These are phyloP conservation scores for Cutaneotrichosporon arboriforme DNA, from an alignment of 1,284 basidiomycete species.

Conservation along the genomic window DNA sequence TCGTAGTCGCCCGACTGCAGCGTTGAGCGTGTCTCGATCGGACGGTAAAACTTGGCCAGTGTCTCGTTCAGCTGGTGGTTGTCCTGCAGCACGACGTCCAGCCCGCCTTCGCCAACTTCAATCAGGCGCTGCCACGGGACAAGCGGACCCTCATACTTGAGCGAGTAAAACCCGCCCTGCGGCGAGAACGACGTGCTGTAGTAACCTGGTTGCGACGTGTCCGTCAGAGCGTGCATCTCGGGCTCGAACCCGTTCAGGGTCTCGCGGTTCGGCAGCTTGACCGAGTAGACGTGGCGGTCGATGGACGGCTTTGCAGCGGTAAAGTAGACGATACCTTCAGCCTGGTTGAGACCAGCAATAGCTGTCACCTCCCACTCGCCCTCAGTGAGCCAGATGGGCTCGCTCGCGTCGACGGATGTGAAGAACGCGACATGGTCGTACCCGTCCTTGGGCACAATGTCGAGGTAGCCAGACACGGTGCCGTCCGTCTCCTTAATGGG, in stretches of 20 bases:
- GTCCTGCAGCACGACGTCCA: slow-evolving; percentile 56
- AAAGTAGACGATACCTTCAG: slow-evolving; percentile 74
- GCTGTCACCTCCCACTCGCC: slow-evolving; percentile 86
- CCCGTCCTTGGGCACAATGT: slow-evolving; percentile 76
- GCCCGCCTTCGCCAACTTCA: slow-evolving; percentile 54
- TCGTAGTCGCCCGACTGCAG: slow-evolving; percentile 74
- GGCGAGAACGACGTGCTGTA: slow-evolving; percentile 74
- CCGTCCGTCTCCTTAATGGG: slow-evolving; percentile 29
- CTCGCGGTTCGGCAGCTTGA: slow-evolving; percentile 55
- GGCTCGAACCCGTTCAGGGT: slow-evolving; percentile 25
- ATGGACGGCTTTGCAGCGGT: slow-evolving; percentile 75
- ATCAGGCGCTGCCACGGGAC: slow-evolving; percentile 82
- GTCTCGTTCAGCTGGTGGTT: slow-evolving; percentile 70
- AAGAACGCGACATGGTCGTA: slow-evolving; percentile 88
- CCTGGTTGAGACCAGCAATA: slow-evolving; percentile 66
- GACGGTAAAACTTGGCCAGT: slow-evolving; percentile 63
- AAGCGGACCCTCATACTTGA: slow-evolving; percentile 72
- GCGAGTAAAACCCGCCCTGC: slow-evolving; percentile 72
- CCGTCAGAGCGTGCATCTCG: slow-evolving; percentile 58
- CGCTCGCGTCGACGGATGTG: slow-evolving; percentile 61
- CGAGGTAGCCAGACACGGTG: slow-evolving; percentile 64
- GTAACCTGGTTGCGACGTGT: slow-evolving; percentile 58
- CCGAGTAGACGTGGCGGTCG: slow-evolving; percentile 76
- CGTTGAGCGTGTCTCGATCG: slow-evolving; percentile 64
- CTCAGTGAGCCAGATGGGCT: slow-evolving; percentile 72